Conservation (phyloP, 208 protist species). For the Wallacemonas collosoma region DNA sequence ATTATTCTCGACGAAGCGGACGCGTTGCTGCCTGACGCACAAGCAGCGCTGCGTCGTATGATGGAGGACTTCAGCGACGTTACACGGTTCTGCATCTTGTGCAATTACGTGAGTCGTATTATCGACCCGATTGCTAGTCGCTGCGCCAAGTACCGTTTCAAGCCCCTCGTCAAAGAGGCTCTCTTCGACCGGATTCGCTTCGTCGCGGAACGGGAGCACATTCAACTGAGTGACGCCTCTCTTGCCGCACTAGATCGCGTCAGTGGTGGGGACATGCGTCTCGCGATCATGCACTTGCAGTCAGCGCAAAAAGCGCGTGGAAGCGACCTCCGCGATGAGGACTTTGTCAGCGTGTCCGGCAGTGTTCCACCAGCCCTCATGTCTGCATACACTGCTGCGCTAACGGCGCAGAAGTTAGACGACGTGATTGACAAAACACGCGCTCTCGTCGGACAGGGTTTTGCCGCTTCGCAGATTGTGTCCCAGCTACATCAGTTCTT, state of each 20-base stretch:
- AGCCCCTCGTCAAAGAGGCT: slow-evolving; percentile 87
- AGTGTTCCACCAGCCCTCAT: slow-evolving; percentile 70
- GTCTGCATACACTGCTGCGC: slow-evolving; percentile 48
- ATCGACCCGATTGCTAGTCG: slow-evolving; percentile 99
- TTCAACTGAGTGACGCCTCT: slow-evolving; percentile 67
- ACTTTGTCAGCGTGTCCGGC: slow-evolving; percentile 89
- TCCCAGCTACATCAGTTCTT: slow-evolving; percentile 80
- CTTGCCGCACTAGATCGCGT: slow-evolving; percentile 81
- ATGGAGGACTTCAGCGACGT: slow-evolving; percentile 98
- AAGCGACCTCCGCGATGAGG: slow-evolving; percentile 65
- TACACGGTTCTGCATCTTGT: slow-evolving; percentile 99
- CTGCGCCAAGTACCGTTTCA: slow-evolving; percentile 99
- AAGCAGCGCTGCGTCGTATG: slow-evolving; percentile 97
- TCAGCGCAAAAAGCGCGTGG: slow-evolving; percentile 84
- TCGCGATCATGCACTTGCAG: slow-evolving; percentile 97
- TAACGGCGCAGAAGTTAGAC: slow-evolving; percentile 61
- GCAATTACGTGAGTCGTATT: slow-evolving; percentile 99
- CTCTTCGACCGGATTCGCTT: slow-evolving; percentile 86
- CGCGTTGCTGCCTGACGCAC: slow-evolving; percentile 98
- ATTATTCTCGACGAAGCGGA: slow-evolving; percentile 99
- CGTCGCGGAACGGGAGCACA: slow-evolving; percentile 89
- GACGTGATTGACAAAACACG: slow-evolving; percentile 60
- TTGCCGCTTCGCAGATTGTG: slow-evolving; percentile 72
- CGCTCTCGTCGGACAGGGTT: slow-evolving; percentile 66
- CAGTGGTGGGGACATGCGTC: slow-evolving; percentile 96